Conservation (phyloP, 495 filamentous ascomycete genomes). For the Oleoguttula mirabilis region DNA sequence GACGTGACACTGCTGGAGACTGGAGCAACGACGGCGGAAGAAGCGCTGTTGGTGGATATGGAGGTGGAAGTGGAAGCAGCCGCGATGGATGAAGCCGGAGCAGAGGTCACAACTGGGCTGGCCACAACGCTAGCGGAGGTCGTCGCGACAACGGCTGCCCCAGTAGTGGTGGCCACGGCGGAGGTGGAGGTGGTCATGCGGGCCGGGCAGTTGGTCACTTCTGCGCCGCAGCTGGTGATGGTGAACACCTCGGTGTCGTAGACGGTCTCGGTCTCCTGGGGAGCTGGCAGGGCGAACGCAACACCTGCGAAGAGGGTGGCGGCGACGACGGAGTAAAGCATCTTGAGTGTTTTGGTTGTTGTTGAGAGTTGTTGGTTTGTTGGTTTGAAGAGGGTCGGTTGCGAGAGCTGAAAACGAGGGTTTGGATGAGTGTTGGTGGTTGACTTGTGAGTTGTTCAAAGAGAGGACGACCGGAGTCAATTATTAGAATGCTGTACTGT, state of each 20-base stretch:
- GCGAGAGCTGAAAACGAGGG: neutral
- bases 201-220: slow-evolving; percentile 19
- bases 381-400: neutral
- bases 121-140: neutral
- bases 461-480: slow-evolving; percentile 23
- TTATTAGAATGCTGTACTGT: neutral
- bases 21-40: too few species aligned
- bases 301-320: slow-evolving; percentile 12
- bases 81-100: too few species aligned
- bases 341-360: slow-evolving; percentile 5
- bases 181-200: slow-evolving; percentile 5
- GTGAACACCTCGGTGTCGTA: slow-evolving; percentile 16
- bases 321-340: slow-evolving; percentile 17
- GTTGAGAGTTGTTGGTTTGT: neutral
- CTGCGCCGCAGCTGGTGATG: slow-evolving; percentile 19
- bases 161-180: slow-evolving; percentile 3
- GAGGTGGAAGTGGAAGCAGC: too few species aligned
- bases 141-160: neutral
- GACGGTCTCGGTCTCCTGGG: slow-evolving; percentile 11
- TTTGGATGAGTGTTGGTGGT: slow-evolving; percentile 5
- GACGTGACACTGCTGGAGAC: too few species aligned
- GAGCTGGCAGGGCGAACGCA: slow-evolving; percentile 11
- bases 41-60: too few species aligned
- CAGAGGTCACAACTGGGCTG: slow-evolving; percentile 2
- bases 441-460: slow-evolving; percentile 7